These are phyloP conservation scores for Psilocybe subaeruginosa DNA, from an alignment of 768 basidiomycete genomes.

Conservation along the genomic window DNA sequence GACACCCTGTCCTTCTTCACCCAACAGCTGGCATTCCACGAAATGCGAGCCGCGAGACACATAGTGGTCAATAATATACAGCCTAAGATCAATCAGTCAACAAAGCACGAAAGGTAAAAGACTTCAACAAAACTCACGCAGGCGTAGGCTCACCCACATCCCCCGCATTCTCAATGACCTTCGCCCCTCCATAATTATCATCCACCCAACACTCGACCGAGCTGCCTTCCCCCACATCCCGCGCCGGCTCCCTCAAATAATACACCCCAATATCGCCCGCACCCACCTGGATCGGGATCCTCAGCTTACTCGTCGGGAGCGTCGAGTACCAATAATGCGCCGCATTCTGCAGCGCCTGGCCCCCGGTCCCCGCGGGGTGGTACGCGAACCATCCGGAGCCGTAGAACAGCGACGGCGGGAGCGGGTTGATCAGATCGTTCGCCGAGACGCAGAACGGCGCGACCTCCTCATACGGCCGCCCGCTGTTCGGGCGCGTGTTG, in stretches of 20 bases:
- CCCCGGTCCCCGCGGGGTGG: slow-evolving; percentile 58
- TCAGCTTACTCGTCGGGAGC: slow-evolving; percentile 77
- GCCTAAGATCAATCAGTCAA: slow-evolving; percentile 39
- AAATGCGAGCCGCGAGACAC: slow-evolving; percentile 91
- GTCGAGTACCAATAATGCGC: slow-evolving; percentile 95
- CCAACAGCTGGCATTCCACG: slow-evolving; percentile 87
- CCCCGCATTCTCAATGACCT: slow-evolving; percentile 76
- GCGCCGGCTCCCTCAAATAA: slow-evolving; percentile 75
- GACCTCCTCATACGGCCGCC: slow-evolving; percentile 77
- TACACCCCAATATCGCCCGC: slow-evolving; percentile 95
- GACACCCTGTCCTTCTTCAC: slow-evolving; percentile 83
- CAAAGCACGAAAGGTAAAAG: not conserved
- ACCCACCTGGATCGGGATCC: slow-evolving; percentile 82
- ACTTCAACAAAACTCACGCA: slow-evolving; percentile 51
- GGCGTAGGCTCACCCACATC: slow-evolving; percentile 64
- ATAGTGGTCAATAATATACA: slow-evolving; percentile 83
- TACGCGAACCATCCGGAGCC: slow-evolving; percentile 89
- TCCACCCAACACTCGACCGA: slow-evolving; percentile 96
- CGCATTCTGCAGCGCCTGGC: slow-evolving; percentile 52
- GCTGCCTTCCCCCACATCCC: slow-evolving; percentile 60
- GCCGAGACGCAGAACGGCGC: slow-evolving; percentile 92
- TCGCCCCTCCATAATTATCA: slow-evolving; percentile 84
- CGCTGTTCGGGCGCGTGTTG: slow-evolving; percentile 58
- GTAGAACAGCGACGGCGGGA: slow-evolving; percentile 92
- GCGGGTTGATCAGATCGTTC: slow-evolving; percentile 97